These are phyloP conservation scores for Extremus antarcticus DNA, from an alignment of 495 filamentous ascomycete species.

Conservation along the genomic window DNA sequence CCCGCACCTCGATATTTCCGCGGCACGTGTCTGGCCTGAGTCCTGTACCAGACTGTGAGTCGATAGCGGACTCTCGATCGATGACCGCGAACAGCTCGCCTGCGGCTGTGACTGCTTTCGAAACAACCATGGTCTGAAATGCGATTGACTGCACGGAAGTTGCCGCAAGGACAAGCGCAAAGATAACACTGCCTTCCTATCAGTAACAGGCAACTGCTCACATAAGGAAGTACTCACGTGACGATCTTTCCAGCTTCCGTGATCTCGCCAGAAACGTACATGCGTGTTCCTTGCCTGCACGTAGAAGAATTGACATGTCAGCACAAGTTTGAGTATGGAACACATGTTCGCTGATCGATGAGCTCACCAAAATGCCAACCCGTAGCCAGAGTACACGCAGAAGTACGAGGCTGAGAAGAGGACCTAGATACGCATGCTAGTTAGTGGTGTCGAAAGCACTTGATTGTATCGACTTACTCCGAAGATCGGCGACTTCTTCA, in stretches of 20 bases:
- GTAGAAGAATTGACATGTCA: too few relatives aligned
- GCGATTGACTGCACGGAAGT: constrained; percentile 7
- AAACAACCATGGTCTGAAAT: constrained; percentile 22
- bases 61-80: constrained; percentile 26
- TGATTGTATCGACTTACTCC: not conserved
- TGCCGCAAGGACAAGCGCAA: constrained; percentile 11
- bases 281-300: constrained; percentile 8
- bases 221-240: constrained; percentile 18
- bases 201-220: constrained; percentile 1
- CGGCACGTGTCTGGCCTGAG: constrained; percentile 10
- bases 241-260: constrained; percentile 10
- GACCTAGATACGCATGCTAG: too few relatives aligned
- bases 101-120: constrained; percentile 30
- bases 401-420: constrained; percentile 14
- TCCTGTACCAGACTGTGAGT: constrained; percentile 25
- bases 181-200: constrained; percentile 10
- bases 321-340: too few relatives aligned
- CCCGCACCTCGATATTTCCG: constrained; percentile 22
- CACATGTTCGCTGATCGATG: too few relatives aligned
- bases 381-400: constrained; percentile 11
- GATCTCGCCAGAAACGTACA: constrained; percentile 17
- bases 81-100: constrained; percentile 32
- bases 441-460: too few relatives aligned
- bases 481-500: constrained; percentile 10
- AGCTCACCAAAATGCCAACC: constrained; percentile 17